These are phyloP conservation scores for Haberlea rhodopensis DNA, from an alignment of 257 asterid species.

Conservation along the genomic window DNA sequence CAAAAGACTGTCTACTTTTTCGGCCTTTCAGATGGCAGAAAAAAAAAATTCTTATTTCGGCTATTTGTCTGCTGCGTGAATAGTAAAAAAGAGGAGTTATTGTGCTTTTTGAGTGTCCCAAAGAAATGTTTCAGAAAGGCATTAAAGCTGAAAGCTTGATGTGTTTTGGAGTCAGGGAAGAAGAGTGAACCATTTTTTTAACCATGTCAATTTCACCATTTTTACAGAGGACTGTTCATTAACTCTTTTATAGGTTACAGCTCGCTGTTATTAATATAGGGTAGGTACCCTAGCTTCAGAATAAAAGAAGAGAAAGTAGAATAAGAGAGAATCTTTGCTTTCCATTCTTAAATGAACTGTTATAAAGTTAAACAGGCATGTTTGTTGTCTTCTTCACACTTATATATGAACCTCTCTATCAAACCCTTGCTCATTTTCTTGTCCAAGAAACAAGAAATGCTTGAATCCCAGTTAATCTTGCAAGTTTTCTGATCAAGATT, in stretches of 20 bases:
- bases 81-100: slow-evolving; percentile 35
- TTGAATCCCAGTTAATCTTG: too few relatives aligned
- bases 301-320: slow-evolving; percentile 24
- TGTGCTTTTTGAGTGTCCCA: slow-evolving; percentile 72
- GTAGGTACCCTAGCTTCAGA: slow-evolving; percentile 43
- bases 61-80: slow-evolving; percentile 24
- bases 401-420: slow-evolving; percentile 3
- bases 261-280: slow-evolving; percentile 33
- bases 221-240: slow-evolving; percentile 48
- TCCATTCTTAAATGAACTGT: slow-evolving; percentile 45
- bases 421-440: too few relatives aligned
- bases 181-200: slow-evolving; percentile 53
- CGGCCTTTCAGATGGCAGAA: slow-evolving; percentile 42
- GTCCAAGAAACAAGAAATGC: too few relatives aligned
- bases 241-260: slow-evolving; percentile 60
- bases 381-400: slow-evolving; percentile 37
- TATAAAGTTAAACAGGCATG: slow-evolving; percentile 43
- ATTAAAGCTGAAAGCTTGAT: slow-evolving; percentile 59
- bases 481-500: too few relatives aligned
- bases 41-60: slow-evolving; percentile 31
- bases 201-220: slow-evolving; percentile 44
- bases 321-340: slow-evolving; percentile 58
- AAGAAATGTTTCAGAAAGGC: slow-evolving; percentile 53
- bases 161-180: slow-evolving; percentile 45
- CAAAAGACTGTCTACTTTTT: slow-evolving; percentile 57